These are phyloP conservation scores for Martiniozyma abietophila DNA, from an alignment of 805 yeast genomes.

Conservation along the genomic window DNA sequence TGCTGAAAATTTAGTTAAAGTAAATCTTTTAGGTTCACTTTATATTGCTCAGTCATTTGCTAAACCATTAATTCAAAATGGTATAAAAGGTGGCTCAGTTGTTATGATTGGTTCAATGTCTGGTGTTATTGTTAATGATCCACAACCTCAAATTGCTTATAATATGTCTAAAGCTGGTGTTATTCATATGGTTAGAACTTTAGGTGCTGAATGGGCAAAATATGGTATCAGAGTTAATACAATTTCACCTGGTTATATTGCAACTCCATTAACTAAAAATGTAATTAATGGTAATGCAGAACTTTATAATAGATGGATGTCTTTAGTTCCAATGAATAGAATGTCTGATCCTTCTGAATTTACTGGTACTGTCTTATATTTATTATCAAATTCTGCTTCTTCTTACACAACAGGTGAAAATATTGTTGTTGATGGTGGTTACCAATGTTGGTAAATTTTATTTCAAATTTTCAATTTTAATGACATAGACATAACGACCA, in stretches of 20 bases:
- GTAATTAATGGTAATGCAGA: constrained; percentile 50
- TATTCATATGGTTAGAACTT: constrained; percentile 64
- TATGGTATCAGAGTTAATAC: constrained; percentile 70
- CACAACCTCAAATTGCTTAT: constrained; percentile 73
- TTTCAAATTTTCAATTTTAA: background rate
- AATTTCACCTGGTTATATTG: constrained; percentile 71
- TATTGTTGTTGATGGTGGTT: constrained; percentile 79
- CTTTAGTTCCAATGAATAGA: constrained; percentile 65
- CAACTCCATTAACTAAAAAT: constrained; percentile 68
- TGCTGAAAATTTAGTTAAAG: constrained; percentile 60
- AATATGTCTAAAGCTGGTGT: constrained; percentile 86
- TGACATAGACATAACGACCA: no score
- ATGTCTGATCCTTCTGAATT: constrained; percentile 83
- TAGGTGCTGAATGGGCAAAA: constrained; percentile 79
- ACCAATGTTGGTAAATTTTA: constrained; percentile 59
- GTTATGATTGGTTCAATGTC: constrained; percentile 74
- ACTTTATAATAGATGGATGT: constrained; percentile 64
- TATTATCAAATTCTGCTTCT: constrained; percentile 62
- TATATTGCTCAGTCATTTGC: constrained; percentile 71
- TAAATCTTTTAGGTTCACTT: constrained; percentile 65
- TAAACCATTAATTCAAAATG: constrained; percentile 49
- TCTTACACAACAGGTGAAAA: constrained; percentile 81
- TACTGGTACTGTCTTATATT: constrained; percentile 65
- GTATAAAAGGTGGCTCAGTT: constrained; percentile 47
- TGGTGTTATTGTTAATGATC: constrained; percentile 67